phyloP scores from a whole-genome alignment of 176 grass and related monocot genomes.

The Hyparrhenia diplandra region DNA sequence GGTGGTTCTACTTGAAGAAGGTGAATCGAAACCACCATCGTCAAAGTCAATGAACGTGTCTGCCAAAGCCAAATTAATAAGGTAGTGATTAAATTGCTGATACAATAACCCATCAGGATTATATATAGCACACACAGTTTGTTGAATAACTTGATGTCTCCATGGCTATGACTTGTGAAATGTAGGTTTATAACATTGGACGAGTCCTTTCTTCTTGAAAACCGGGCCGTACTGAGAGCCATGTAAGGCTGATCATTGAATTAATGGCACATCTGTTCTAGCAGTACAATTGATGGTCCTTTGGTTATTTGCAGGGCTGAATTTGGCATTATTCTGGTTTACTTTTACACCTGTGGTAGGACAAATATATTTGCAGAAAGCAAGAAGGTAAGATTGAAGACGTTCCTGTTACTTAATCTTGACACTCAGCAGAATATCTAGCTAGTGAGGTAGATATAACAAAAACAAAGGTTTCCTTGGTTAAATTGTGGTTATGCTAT shows the following conservation, averaged over 20 bases:
- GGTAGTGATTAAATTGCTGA: slow-evolving; percentile 27
- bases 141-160: slow-evolving; percentile 15
- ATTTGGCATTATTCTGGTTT: slow-evolving; percentile 60
- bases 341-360: slow-evolving; percentile 75
- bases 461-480: not conserved
- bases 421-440: not conserved
- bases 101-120: not conserved
- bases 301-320: slow-evolving; percentile 40
- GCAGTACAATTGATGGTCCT: not conserved
- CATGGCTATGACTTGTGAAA: not conserved
- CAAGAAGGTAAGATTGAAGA: slow-evolving; percentile 49
- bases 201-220: slow-evolving; percentile 71
- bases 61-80: slow-evolving; percentile 52
- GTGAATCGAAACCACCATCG: slow-evolving; percentile 47
- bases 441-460: not conserved
- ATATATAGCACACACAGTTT: not conserved
- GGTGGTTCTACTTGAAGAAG: slow-evolving; percentile 66
- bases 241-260: slow-evolving; percentile 44
- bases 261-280: not conserved
- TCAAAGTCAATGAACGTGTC: slow-evolving; percentile 41
- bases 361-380: slow-evolving; percentile 74
- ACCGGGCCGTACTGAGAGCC: slow-evolving; percentile 58
- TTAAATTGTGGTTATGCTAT: not conserved
- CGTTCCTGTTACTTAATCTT: not conserved
- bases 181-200: slow-evolving; percentile 79